Conservation (phyloP, 257 asterid species). For the Capsicum baccatum region DNA sequence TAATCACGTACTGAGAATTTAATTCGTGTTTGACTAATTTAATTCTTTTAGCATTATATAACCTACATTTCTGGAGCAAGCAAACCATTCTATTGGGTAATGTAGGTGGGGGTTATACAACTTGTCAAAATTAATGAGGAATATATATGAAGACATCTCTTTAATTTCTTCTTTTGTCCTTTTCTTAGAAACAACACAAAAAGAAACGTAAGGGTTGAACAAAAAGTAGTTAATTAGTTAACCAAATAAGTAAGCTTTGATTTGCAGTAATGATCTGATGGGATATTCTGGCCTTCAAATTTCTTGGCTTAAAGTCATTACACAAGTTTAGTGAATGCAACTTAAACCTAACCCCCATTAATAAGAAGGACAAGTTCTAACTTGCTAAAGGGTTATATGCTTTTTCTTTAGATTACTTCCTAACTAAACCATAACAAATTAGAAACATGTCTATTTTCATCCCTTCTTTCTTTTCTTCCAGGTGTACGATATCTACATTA, state of each 20-base stretch:
- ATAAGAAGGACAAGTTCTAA: not conserved
- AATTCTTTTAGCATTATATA: not conserved
- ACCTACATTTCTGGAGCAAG: not conserved
- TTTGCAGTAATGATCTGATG: not conserved
- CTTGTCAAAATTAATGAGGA: not conserved
- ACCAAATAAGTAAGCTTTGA: slow-evolving; percentile 12
- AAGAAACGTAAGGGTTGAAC: slow-evolving; percentile 9
- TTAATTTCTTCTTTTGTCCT: not conserved
- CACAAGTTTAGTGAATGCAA: slow-evolving; percentile 22
- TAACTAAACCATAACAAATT: not conserved
- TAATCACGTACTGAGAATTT: not conserved
- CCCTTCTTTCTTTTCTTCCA: no score
- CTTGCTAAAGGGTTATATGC: not conserved
- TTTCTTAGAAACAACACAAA: slow-evolving; percentile 21
- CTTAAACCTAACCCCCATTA: slow-evolving; percentile 18
- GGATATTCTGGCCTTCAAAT: not conserved
- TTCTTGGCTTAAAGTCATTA: not conserved
- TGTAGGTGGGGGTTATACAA: slow-evolving; percentile 7
- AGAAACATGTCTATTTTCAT: not conserved
- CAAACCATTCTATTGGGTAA: not conserved
- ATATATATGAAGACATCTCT: not conserved
- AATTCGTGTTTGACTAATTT: slow-evolving; percentile 16
- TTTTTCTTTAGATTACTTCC: not conserved
- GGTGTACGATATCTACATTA: no score
- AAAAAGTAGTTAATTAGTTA: not conserved